A percentile compares a stretch with the other conserved stretches of the same genome.
Evolutionary conservation across 129 eudicot genomes (phyloP).

Genomic region (Scalesia atractyloides): DNA sequence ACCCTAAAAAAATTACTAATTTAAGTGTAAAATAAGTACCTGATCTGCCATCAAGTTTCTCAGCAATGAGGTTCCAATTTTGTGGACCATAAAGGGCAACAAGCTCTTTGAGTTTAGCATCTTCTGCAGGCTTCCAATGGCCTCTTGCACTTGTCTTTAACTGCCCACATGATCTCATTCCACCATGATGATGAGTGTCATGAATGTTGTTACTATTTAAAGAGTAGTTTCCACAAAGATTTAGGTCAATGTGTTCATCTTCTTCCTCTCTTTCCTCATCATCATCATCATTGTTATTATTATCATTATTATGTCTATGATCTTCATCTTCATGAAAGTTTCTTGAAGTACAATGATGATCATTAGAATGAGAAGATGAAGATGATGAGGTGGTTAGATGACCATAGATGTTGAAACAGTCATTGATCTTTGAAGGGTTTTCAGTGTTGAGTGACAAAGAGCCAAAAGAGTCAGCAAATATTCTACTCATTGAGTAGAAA

Average conservation of each 20-base stretch:
- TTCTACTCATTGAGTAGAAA: slow-evolving; percentile 23
- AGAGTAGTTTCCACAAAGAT: slow-evolving; percentile 22
- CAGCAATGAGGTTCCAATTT: slow-evolving; percentile 63
- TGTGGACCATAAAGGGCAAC: slow-evolving; percentile 62
- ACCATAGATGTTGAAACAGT: slow-evolving; percentile 14
- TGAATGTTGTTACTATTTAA: slow-evolving; percentile 17
- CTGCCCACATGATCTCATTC: slow-evolving; percentile 19
- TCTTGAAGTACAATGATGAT: slow-evolving; percentile 25
- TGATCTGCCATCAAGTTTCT: slow-evolving; percentile 60
- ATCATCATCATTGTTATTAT: neutral
- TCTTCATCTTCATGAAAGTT: slow-evolving; percentile 29
- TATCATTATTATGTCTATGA: slow-evolving; percentile 4
- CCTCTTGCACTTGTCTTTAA: slow-evolving; percentile 46
- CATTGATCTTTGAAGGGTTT: slow-evolving; percentile 27
- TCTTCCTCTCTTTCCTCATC: slow-evolving; percentile 9
- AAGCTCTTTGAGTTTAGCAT: slow-evolving; percentile 53
- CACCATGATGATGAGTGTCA: slow-evolving; percentile 8
- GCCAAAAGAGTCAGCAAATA: slow-evolving; percentile 35
- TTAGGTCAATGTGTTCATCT: slow-evolving; percentile 14
- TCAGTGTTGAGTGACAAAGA: slow-evolving; percentile 34
- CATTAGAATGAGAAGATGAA: slow-evolving; percentile 25
- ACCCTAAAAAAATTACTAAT: neutral
- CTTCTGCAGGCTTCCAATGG: slow-evolving; percentile 75
- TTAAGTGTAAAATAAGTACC: slow-evolving; percentile 25
- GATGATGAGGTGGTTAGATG: slow-evolving; percentile 27